A percentile compares a stretch with the other conserved stretches of the same genome.
Evolutionary conservation across 2,329 filamentous ascomycete species (phyloP).

Genomic region (Xylaria sp.): DNA sequence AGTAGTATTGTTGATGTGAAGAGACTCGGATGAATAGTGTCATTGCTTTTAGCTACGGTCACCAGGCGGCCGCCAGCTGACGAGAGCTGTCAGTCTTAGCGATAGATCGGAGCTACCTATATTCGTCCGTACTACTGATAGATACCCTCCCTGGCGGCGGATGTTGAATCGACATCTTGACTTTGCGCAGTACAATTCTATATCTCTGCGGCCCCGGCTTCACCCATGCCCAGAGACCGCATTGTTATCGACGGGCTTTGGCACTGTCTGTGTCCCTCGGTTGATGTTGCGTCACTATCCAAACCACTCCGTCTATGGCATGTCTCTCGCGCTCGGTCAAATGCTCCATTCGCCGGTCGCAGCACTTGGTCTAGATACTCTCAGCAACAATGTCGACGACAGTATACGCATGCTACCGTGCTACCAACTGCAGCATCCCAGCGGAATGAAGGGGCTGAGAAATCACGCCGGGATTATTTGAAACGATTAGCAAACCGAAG

Average conservation of each 20-base stretch:
- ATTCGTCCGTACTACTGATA: no score
- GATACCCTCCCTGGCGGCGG: no score
- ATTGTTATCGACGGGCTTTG: slow-evolving; percentile 64
- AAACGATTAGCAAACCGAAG: slow-evolving; percentile 34
- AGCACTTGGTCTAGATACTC: slow-evolving; percentile 14
- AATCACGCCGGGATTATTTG: slow-evolving; percentile 33
- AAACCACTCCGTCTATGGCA: slow-evolving; percentile 38
- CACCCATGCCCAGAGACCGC: slow-evolving; percentile 46
- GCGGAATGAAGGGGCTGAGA: slow-evolving; percentile 9
- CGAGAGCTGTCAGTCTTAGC: not conserved
- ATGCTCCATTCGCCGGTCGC: slow-evolving; percentile 23
- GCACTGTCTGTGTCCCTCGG: slow-evolving; percentile 66
- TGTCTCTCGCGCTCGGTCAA: slow-evolving; percentile 7
- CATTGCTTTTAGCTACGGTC: no score
- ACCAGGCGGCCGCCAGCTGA: slow-evolving; percentile 16
- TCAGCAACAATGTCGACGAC: slow-evolving; percentile 21
- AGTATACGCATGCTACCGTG: slow-evolving; percentile 9
- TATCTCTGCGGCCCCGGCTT: not conserved
- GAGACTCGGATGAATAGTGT: no score
- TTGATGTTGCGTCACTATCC: slow-evolving; percentile 49
- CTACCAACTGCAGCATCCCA: not conserved
- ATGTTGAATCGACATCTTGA: not conserved
- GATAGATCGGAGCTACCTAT: no score
- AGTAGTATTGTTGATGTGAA: no score
- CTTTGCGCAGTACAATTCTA: slow-evolving; percentile 7